Evolutionary conservation across 108 stramenopile genomes (phyloP).

Genomic region (Skeletonema marinoi): DNA sequence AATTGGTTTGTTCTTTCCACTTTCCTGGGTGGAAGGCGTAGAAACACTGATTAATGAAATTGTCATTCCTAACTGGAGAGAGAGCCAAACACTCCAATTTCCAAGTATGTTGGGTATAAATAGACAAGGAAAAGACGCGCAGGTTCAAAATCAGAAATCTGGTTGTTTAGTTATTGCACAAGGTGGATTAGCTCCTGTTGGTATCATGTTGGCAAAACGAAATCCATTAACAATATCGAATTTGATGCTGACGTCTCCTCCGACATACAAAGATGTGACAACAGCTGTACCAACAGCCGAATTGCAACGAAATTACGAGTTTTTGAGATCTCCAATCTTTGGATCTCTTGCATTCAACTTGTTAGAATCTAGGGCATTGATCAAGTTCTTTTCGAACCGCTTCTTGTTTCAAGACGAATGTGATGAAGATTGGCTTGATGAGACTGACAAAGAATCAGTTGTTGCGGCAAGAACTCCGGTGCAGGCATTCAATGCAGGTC

Average conservation of each 20-base stretch:
- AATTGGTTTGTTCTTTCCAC: conserved; percentile 55
- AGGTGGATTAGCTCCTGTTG: conserved; percentile 68
- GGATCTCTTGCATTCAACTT: conserved; percentile 56
- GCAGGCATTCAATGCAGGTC: conserved; percentile 69
- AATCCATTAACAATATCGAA: conserved; percentile 44
- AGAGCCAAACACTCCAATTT: not conserved
- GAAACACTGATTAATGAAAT: conserved; percentile 50
- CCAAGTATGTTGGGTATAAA: not conserved
- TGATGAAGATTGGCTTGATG: conserved; percentile 64
- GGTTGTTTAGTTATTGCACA: conserved; percentile 61
- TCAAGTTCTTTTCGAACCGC: conserved; percentile 67
- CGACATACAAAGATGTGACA: conserved; percentile 59
- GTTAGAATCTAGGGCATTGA: conserved; percentile 54
- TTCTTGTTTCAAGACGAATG: conserved; percentile 60
- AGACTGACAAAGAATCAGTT: conserved; percentile 24
- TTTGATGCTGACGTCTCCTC: conserved; percentile 65
- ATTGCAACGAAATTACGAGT: conserved; percentile 60
- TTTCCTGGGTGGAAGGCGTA: conserved; percentile 63
- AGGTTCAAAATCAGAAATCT: too few relatives aligned
- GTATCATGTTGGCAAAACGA: conserved; percentile 56
- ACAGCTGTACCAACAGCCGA: conserved; percentile 54
- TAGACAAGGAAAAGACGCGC: not conserved
- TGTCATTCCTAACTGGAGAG: conserved; percentile 6
- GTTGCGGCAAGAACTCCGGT: conserved; percentile 55
- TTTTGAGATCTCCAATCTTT: conserved; percentile 50